phyloP scores from a whole-genome alignment of 2,329 filamentous ascomycete species.

The Penicillium sp. region DNA sequence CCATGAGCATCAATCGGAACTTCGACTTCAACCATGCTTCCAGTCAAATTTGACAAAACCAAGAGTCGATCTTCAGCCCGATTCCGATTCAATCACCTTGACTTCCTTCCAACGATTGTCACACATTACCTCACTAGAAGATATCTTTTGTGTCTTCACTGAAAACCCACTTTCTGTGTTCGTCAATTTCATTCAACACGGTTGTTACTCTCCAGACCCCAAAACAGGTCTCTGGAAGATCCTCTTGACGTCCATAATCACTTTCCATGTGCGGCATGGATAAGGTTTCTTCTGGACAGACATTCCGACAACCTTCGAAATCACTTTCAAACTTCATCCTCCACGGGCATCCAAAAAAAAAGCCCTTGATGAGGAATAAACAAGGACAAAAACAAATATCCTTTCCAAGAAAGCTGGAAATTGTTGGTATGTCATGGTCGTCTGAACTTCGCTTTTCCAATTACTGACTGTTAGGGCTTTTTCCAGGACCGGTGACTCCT shows the following conservation, averaged over 20 bases:
- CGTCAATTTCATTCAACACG: neutral
- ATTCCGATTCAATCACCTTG: neutral
- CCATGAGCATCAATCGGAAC: neutral
- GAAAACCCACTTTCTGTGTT: neutral
- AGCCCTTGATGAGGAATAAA: neutral
- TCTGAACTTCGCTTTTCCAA: neutral
- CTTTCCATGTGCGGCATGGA: neutral
- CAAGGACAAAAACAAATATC: neutral
- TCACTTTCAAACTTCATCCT: neutral
- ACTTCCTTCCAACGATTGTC: neutral
- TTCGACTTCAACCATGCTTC: neutral
- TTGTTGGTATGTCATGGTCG: neutral
- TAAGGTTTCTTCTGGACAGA: neutral
- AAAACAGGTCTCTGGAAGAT: neutral
- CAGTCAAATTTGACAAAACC: neutral
- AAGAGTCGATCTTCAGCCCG: neutral
- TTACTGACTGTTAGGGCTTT: neutral
- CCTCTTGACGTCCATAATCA: neutral
- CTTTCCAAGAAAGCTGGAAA: neutral
- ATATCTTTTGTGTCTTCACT: neutral
- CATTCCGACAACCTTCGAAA: neutral
- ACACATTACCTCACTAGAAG: neutral
- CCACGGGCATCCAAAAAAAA: neutral
- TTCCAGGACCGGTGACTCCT: neutral
- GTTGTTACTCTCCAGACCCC: neutral